A percentile compares a stretch with the other conserved stretches of the same genome.
phyloP scores from a whole-genome alignment of 139 green algal species.

The Coelastrella sp. region DNA sequence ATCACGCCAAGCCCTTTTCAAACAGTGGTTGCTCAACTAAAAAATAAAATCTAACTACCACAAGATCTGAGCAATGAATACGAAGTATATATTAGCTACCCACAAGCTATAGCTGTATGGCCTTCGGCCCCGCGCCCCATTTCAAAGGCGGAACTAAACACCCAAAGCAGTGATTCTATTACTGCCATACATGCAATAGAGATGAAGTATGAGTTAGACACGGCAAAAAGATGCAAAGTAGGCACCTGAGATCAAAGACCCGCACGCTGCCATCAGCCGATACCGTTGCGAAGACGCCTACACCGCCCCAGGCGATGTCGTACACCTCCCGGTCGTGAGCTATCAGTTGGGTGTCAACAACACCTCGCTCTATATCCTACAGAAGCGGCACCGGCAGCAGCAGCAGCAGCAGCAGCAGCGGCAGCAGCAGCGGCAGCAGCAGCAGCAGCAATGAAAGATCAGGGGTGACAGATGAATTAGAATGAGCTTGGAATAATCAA shows the following conservation, averaged over 20 bases:
- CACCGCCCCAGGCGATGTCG: conserved; percentile 97
- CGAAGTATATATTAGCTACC: neutral
- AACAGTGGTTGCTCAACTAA: too few species aligned
- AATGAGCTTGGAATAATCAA: too few species aligned
- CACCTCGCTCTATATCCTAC: conserved; percentile 67
- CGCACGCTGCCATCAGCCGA: conserved; percentile 95
- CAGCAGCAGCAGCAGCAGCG: neutral
- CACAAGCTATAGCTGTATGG: too few species aligned
- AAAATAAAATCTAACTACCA: too few species aligned
- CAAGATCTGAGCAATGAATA: too few species aligned
- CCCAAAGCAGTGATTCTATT: too few species aligned
- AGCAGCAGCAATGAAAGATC: neutral
- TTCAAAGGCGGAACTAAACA: too few species aligned
- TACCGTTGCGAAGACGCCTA: conserved; percentile 96
- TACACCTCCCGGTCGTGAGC: conserved; percentile 98
- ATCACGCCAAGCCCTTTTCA: too few species aligned
- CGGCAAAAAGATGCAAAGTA: neutral
- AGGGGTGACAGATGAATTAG: too few species aligned
- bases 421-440: neutral
- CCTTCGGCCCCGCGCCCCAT: too few species aligned
- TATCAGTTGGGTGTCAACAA: conserved; percentile 95
- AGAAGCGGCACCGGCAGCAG: neutral
- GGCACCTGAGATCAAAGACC: conserved; percentile 94
- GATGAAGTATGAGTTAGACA: too few species aligned
- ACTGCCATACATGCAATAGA: too few species aligned